Evolutionary conservation across 2,329 filamentous ascomycete species (phyloP).

Genomic region (Phoma sp.): DNA sequence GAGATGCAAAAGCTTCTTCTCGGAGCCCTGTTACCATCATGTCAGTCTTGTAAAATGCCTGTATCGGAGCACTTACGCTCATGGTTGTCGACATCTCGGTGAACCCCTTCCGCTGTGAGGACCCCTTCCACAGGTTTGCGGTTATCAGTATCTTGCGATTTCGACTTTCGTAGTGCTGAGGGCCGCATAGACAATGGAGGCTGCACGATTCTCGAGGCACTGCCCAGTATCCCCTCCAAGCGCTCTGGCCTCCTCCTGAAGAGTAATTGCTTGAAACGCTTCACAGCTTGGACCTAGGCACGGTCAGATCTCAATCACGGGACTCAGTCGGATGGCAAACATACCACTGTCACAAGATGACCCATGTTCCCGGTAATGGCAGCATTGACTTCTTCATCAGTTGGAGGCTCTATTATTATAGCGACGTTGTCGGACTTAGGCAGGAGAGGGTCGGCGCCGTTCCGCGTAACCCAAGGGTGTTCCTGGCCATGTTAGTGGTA

Average conservation of each 20-base stretch:
- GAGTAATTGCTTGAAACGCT: conserved; percentile 81
- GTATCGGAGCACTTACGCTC: conserved; percentile 14
- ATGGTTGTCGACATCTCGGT: conserved; percentile 53
- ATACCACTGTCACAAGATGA: conserved; percentile 80
- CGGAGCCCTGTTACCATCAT: conserved; percentile 4
- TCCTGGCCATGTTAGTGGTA: conserved; percentile 60
- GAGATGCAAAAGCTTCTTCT: conserved; percentile 14
- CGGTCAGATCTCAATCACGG: conserved; percentile 4
- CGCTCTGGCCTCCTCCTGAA: conserved; percentile 60
- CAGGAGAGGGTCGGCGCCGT: conserved; percentile 77
- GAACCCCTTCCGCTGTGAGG: conserved; percentile 61
- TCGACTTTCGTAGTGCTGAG: conserved; percentile 50
- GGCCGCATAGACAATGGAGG: conserved; percentile 61
- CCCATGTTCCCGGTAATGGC: conserved; percentile 92
- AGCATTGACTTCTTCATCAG: conserved; percentile 85
- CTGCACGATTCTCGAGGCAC: conserved; percentile 63
- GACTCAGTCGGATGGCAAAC: conserved; percentile 11
- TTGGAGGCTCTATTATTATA: conserved; percentile 79
- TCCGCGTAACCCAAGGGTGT: conserved; percentile 90
- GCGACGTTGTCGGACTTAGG: conserved; percentile 85
- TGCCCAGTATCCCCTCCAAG: conserved; percentile 66
- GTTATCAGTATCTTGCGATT: conserved; percentile 60
- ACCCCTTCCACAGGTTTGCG: conserved; percentile 56
- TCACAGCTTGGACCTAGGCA: conserved; percentile 82
- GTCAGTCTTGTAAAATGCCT: background rate